Conservation (phyloP, 2,329 filamentous ascomycete genomes). For the Curvularia eragrostidis region DNA sequence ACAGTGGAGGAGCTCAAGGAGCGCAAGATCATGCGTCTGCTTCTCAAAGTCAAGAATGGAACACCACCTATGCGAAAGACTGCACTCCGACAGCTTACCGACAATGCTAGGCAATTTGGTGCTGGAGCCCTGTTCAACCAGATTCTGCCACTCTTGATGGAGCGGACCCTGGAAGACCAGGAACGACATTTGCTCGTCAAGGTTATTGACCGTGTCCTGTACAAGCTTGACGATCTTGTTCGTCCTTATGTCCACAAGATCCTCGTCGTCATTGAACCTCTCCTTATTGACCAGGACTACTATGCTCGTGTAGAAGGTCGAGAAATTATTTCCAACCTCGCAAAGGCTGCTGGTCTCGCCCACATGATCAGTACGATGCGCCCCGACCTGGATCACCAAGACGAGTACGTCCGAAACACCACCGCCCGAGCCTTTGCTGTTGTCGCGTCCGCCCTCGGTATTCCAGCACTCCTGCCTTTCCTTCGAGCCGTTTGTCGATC, state of each 20-base stretch:
- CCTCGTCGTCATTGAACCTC: conserved; percentile 96
- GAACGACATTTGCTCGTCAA: conserved; percentile 98
- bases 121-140: conserved; percentile 95
- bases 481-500: conserved; percentile 93
- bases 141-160: conserved; percentile 95
- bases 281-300: conserved; percentile 99
- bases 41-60: conserved; percentile 99
- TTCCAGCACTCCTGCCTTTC: conserved; percentile 93
- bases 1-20: conserved; percentile 97
- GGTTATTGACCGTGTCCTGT: conserved; percentile 97
- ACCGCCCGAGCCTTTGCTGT: conserved; percentile 97
- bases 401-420: conserved; percentile 98
- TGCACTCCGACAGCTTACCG: conserved; percentile 92
- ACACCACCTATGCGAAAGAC: conserved; percentile 99
- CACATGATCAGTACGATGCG: conserved; percentile 99
- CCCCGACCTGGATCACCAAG: conserved; percentile 96
- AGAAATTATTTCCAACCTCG: conserved; percentile 97
- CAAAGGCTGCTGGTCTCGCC: conserved; percentile 93
- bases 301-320: conserved; percentile 97
- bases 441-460: conserved; percentile 93
- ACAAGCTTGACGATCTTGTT: conserved; percentile 97
- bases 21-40: conserved; percentile 94
- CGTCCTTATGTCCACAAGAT: conserved; percentile 98
- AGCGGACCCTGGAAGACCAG: conserved; percentile 96
- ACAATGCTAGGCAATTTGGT: conserved; percentile 95